Conservation (phyloP, 2,329 filamentous ascomycete genomes). For the Aphanocladium album region DNA sequence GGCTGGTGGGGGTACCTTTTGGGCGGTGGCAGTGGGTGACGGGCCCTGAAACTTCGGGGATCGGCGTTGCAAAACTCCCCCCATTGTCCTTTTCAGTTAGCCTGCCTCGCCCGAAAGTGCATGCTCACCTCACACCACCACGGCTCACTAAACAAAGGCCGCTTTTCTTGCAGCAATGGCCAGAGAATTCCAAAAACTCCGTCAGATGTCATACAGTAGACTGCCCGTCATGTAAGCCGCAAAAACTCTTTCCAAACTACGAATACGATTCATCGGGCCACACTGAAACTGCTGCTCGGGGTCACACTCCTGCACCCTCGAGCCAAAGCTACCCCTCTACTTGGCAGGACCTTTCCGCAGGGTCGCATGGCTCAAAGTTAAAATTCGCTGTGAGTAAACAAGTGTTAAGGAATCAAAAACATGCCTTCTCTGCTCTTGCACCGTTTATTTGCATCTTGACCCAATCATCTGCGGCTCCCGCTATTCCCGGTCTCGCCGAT, state of each 20-base stretch:
- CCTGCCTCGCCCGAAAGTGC: background rate
- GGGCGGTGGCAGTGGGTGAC: background rate
- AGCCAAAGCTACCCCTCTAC: background rate
- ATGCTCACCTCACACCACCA: background rate
- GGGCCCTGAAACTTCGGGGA: background rate
- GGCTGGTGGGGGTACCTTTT: too few species aligned
- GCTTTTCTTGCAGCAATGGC: too few species aligned
- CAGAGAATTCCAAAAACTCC: background rate
- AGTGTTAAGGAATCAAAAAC: background rate
- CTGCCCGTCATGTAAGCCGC: background rate
- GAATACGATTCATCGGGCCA: background rate
- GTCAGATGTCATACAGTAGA: background rate
- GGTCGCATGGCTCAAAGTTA: background rate
- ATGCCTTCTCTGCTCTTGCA: background rate
- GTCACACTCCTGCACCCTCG: background rate
- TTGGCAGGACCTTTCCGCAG: background rate
- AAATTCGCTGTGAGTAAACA: background rate
- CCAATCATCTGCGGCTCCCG: background rate
- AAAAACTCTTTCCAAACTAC: background rate
- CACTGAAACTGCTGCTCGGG: background rate
- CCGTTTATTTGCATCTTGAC: background rate
- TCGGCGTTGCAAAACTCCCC: background rate
- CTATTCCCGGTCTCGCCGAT: slow-evolving; percentile 2
- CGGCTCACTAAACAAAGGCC: background rate
- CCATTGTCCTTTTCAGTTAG: background rate